Base-by-base conservation (phyloP, 2,329 filamentous ascomycete genomes). In the Aspergillus alliaceus region DNA sequence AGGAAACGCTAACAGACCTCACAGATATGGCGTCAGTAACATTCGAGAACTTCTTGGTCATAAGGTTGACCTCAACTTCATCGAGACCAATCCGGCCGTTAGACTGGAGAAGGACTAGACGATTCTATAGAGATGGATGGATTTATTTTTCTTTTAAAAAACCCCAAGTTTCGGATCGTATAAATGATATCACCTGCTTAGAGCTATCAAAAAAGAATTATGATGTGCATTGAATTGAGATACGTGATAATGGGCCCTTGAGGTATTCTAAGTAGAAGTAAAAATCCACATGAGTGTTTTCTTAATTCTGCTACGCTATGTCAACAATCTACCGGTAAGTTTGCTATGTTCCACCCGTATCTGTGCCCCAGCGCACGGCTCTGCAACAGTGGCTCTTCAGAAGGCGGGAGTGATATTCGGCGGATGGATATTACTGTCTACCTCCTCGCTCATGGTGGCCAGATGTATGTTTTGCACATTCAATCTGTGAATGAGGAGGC, bases 21-120 rank as follows among this genome's bases (percentile, higher is more conserved):
- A 7, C 52, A 83, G 81, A 67, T 85, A 89, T 74, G 86, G 84
- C 68, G 91, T 91, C 60, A 90, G 86, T 69, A 97, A 97, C 76
- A 97, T 97, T 68, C 86, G 93, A 66, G 92, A 96, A 77, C 78
- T 97, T 69, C 80, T 99, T 54, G 93, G 93, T 14, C 93, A 99
- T 80, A 96, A 96, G 81, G 93, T 97, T 40, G 93, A 98, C 77
- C 79, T 98, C 72, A 87, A 87, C 70, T 97, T 97, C 79, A 92
- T 99, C 66, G 89, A 96, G 80, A 87, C 83, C 65, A 97, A 96
- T 77, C 88, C 93, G 11, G 95, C 93, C 20, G 93, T 98, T 59
- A 84, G 93, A 75, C 80, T 98, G 72, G 90, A 96, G 68, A 93
- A 92, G 80, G 85, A 91, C 66, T 93, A 86, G 70, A 74, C 47